phyloP scores from a whole-genome alignment of 805 yeast genomes.

The Komagataella pseudopastoris region DNA sequence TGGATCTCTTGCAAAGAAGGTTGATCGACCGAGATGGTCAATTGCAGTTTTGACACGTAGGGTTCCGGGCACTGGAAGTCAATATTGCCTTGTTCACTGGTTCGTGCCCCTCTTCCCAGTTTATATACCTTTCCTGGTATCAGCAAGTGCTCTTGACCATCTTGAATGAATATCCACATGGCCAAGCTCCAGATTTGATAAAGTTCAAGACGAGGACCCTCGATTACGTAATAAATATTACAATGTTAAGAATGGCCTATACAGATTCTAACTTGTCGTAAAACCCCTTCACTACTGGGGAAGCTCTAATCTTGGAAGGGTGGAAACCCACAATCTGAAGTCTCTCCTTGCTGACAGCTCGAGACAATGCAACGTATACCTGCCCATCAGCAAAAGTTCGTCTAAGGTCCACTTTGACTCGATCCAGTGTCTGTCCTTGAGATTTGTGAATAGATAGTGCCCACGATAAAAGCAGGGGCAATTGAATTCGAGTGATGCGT shows the following conservation, averaged over 20 bases:
- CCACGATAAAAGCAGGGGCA: conserved; percentile 93
- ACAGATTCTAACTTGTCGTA: conserved; percentile 31
- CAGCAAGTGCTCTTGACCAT: background rate
- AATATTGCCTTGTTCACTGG: background rate
- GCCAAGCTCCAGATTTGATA: background rate
- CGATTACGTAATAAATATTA: background rate
- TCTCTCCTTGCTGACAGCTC: conserved; percentile 65
- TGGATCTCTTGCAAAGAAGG: background rate
- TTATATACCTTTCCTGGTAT: background rate
- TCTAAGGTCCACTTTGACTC: conserved; percentile 64
- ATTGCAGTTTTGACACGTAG: background rate
- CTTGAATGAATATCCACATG: background rate
- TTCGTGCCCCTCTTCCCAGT: background rate
- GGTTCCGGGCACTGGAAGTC: background rate
- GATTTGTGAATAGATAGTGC: conserved; percentile 91
- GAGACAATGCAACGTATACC: conserved; percentile 87
- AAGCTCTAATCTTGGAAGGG: conserved; percentile 41
- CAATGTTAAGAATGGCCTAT: background rate
- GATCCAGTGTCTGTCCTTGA: conserved; percentile 81
- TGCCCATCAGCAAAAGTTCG: conserved; percentile 84
- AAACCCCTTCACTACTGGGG: conserved; percentile 46
- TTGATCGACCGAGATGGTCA: background rate
- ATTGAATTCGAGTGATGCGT: conserved; percentile 24
- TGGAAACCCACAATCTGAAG: conserved; percentile 57
- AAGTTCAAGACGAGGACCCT: background rate